phyloP scores from a whole-genome alignment of 257 asterid genomes.

The Nicotiana tomentosiformis region DNA sequence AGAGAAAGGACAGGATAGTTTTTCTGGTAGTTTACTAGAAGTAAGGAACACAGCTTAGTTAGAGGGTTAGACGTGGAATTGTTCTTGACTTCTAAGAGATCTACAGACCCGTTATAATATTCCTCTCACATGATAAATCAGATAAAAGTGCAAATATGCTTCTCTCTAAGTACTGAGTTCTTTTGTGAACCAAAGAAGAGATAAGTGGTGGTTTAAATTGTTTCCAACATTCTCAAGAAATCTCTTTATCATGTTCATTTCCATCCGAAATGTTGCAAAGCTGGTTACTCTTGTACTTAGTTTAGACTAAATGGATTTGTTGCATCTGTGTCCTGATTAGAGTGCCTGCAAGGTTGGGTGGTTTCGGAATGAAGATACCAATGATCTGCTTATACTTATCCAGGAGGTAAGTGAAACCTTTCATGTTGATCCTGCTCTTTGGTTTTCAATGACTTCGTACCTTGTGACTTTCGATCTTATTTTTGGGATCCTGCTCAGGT shows the following conservation, averaged over 20 bases:
- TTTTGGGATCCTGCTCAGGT: slow-evolving; percentile 3
- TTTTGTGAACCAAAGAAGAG: not conserved
- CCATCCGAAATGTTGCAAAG: not conserved
- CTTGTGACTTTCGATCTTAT: not conserved
- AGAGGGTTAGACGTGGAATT: not conserved
- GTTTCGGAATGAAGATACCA: slow-evolving; percentile 2
- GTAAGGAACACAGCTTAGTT: not conserved
- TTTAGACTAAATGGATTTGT: not conserved
- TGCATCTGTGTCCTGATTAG: not conserved
- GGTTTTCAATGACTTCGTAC: not conserved
- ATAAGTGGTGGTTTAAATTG: not conserved
- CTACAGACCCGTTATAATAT: not conserved
- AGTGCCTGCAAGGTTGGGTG: slow-evolving; percentile 13
- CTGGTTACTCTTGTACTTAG: not conserved
- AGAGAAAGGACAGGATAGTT: not conserved
- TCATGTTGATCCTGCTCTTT: not conserved
- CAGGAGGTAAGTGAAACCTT: not conserved
- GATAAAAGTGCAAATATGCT: not conserved
- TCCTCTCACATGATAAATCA: not conserved
- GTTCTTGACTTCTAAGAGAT: not conserved
- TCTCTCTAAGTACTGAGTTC: not conserved
- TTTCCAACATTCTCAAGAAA: not conserved
- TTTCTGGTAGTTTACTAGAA: not conserved
- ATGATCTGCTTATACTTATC: not conserved
- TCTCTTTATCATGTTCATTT: not conserved